Base-by-base conservation (phyloP, 495 filamentous ascomycete genomes). In the Aspergillus funiculosus region DNA sequence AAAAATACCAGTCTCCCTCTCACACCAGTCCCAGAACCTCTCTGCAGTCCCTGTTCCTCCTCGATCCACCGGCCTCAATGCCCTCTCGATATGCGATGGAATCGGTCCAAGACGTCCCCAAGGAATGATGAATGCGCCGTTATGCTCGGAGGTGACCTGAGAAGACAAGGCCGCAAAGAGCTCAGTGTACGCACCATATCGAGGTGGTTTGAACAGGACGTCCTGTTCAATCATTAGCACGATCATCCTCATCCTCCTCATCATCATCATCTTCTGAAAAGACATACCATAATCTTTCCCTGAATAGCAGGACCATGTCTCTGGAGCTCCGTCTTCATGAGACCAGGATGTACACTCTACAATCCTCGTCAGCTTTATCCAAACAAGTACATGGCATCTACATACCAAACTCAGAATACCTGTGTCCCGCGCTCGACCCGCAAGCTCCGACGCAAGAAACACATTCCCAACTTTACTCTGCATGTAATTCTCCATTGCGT, bases 131-230 rank as follows among this genome's bases (percentile, higher is more conserved):
- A 30, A 44, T 17, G 27, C 26, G 10, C 41, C 41, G 19, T 44
- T 44, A 2, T 20, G 18, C 28, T 34, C 15, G 3, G 27, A 6
- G 9, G 29, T 44, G 18, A 44, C 29, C 11, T 44, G 29, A 9
- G 41, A 19, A 3, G 41, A 44, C 9, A 44, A 29, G 6, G 41
- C 41, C n/a, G 41, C 41, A 19, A 44, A 44, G 15, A 44, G 41
- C 29, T 44, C 41, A 35, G 19, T 34, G 41, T 44, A 44, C 21
- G 41, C 41, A 14, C 41, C 41, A 22, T 44, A 44, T 6, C 41
- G 41, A 10, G 41, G 28, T 25, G 18, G 29, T 13, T 44, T 44
- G 29, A 44, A 44, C 7, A 35, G 21, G n/a, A 44, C 7, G 7
- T 29, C 41, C 41, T 44, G 29, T 3, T 11, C 15, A 5, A 2